Evolutionary conservation across 306 rosid genomes (phyloP), one percentile per base, ranked within the genome.

Genomic region (Quercus mongolica): DNA sequence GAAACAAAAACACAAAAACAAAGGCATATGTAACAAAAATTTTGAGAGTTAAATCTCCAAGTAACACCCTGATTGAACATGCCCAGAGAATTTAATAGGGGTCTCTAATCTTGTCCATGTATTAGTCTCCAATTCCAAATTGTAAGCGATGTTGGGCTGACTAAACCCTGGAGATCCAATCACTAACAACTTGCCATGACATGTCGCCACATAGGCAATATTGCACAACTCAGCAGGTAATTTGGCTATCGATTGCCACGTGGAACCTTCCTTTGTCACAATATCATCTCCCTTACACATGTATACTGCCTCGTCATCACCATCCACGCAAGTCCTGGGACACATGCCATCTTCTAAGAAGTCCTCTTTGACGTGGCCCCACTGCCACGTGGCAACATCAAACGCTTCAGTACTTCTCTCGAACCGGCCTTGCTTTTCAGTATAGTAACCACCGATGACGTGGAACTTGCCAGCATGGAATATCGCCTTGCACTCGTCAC

Each of bases 371-470:
- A 89, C 69, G 0, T 2, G 67, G 0, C 33, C 80, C 97, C 98
- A 93, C 35, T 14, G 68, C 92, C 91, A 63, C 57, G 85, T 73
- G 77, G 83, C 71, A 2, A 77, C 58, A 19, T 91, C 83, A 13
- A 87, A 90, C 0, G 52, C 81, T 78, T 93, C 98, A 0, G 93
- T 87, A 30, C 84, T 89, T 13, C 57, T 82, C 82, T 76, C 93
- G 30, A 91, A 93, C 2, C 81, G 73, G 3, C 98, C 98, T 44
- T 93, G 98, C 84, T 56, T 69, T 56, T 93, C 88, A 15, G 98
- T 88, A 52, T 76, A 31, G 56, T 93, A 93, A 1, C 98, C 98
- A 0, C 98, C 94, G 9, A 88, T 72, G 33, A 79, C 85, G 4
- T 56, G 77, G 25, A 90, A 58, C 69, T 74, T 79, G 5, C 87